A percentile compares a stretch with the other conserved stretches of the same genome.
Evolutionary conservation across 345 rosid genomes (phyloP).

Genomic region (Brassica rapa): DNA sequence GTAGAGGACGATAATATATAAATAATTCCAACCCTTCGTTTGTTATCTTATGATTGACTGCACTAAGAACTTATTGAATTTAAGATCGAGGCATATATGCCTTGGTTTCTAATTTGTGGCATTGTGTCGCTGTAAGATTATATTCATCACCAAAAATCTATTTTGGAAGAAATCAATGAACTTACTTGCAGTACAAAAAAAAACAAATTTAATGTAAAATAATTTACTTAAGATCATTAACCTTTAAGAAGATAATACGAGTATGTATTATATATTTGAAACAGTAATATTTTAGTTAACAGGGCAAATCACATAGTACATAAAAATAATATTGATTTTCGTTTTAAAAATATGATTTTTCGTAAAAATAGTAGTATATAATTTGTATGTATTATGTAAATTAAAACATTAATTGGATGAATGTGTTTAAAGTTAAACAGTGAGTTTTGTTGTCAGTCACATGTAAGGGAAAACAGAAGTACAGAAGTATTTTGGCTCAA

Average conservation of each 20-base stretch:
- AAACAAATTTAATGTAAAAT: neutral
- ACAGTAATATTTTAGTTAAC: neutral
- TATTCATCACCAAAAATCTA: neutral
- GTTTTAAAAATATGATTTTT: neutral
- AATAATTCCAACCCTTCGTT: neutral
- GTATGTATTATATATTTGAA: no score
- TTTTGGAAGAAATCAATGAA: neutral
- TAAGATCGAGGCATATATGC: slow-evolving; percentile 1
- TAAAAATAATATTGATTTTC: neutral
- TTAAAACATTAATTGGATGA: neutral
- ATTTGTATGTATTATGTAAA: neutral
- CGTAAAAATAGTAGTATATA: neutral
- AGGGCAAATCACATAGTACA: neutral
- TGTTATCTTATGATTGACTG: slow-evolving; percentile 19
- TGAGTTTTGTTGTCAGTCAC: slow-evolving; percentile 35
- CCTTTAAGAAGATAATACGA: neutral
- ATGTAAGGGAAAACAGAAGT: slow-evolving; percentile 36
- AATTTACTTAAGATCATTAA: neutral
- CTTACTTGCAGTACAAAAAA: neutral
- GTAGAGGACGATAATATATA: neutral
- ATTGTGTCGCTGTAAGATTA: neutral
- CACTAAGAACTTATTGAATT: slow-evolving; percentile 11
- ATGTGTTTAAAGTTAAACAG: slow-evolving; percentile 7
- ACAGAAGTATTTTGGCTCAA: slow-evolving; percentile 29
- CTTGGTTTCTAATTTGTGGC: neutral